These are phyloP conservation scores for Pyrus pyrifolia DNA, from an alignment of 306 rosid genomes.

Conservation along the genomic window DNA sequence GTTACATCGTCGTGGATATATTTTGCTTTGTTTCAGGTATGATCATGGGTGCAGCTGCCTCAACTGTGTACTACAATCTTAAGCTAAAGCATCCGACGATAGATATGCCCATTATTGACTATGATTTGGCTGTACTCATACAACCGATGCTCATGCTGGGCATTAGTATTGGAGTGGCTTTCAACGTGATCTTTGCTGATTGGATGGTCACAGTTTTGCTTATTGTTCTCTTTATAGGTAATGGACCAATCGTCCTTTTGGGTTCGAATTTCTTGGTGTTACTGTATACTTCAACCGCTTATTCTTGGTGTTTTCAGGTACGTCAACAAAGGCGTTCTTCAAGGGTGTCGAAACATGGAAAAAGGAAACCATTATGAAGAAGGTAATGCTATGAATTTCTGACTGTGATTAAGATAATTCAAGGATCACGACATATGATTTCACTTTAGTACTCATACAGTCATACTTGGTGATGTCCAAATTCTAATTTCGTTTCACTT, in stretches of 20 bases:
- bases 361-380: constrained; percentile 78
- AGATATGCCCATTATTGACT: constrained; percentile 72
- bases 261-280: background rate
- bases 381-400: constrained; percentile 27
- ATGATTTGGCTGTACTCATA: constrained; percentile 79
- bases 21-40: constrained; percentile 48
- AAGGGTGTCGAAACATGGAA: constrained; percentile 90
- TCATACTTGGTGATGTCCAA: background rate
- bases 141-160: constrained; percentile 98
- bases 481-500: background rate
- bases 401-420: background rate
- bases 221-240: constrained; percentile 73
- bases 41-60: constrained; percentile 85
- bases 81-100: constrained; percentile 69
- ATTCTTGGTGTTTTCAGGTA: constrained; percentile 38
- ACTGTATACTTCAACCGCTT: background rate
- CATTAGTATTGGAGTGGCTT: constrained; percentile 82
- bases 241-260: background rate
- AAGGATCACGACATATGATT: background rate
- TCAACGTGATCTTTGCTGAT: constrained; percentile 80
- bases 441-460: background rate
- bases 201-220: constrained; percentile 95
- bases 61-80: constrained; percentile 84
- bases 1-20: background rate
- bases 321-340: constrained; percentile 77